phyloP scores from a whole-genome alignment of 345 rosid species.

The Triadica sebifera region DNA sequence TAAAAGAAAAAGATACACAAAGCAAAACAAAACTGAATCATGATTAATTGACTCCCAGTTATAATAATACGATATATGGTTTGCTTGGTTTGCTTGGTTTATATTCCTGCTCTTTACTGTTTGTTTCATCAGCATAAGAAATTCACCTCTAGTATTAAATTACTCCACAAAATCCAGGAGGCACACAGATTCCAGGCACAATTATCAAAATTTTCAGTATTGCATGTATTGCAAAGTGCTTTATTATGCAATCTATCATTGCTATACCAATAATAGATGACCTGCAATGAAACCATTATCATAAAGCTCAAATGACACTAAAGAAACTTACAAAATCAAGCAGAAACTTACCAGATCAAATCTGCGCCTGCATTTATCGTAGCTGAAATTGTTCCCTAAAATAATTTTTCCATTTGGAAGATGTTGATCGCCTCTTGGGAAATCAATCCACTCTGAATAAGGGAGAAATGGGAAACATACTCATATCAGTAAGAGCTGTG shows the following conservation, averaged over 20 bases:
- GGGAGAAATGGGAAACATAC: slow-evolving; percentile 7
- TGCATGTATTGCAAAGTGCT: neutral
- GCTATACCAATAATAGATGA: neutral
- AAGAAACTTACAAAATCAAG: slow-evolving; percentile 2
- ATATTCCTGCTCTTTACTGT: neutral
- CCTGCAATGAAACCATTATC: neutral
- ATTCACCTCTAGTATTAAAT: neutral
- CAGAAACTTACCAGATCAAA: slow-evolving; percentile 74
- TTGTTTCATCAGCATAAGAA: neutral
- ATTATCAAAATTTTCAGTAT: neutral
- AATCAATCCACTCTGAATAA: slow-evolving; percentile 90
- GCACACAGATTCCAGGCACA: neutral
- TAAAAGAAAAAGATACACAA: neutral
- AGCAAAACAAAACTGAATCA: neutral
- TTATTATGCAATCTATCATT: neutral
- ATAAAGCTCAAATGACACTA: neutral
- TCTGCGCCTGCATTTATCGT: slow-evolving; percentile 89
- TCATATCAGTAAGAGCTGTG: neutral
- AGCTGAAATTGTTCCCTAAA: slow-evolving; percentile 76
- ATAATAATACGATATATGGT: neutral
- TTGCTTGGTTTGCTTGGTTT: neutral
- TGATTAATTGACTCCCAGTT: neutral
- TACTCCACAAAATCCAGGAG: neutral
- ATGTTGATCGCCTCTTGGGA: slow-evolving; percentile 81
- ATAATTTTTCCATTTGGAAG: slow-evolving; percentile 66